Evolutionary conservation across 352 stramenopile species (phyloP).

Genomic region (Nothophytophthora sp.): DNA sequence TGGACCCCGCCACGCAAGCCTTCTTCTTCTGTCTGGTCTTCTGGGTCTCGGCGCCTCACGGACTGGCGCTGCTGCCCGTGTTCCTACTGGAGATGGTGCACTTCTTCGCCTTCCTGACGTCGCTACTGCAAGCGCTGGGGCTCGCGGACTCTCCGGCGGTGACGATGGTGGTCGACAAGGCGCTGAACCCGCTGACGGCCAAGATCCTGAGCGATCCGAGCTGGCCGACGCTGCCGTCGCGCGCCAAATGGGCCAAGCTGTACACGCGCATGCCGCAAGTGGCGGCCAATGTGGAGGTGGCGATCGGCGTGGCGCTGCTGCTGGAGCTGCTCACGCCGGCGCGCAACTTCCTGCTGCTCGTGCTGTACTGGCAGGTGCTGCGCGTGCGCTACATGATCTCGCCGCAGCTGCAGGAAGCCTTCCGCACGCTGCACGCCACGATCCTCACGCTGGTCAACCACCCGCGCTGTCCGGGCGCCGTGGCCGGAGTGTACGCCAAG

Average conservation of each 20-base stretch:
- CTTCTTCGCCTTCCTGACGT: constrained; percentile 59
- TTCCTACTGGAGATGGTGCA: constrained; percentile 84
- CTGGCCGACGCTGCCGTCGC: constrained; percentile 52
- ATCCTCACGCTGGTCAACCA: constrained; percentile 66
- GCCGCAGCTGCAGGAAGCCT: constrained; percentile 81
- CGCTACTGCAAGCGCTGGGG: constrained; percentile 60
- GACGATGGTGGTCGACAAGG: constrained; percentile 42
- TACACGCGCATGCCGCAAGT: constrained; percentile 84
- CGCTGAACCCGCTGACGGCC: constrained; percentile 56
- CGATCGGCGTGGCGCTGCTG: constrained; percentile 76
- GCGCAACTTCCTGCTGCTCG: constrained; percentile 84
- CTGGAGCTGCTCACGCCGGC: constrained; percentile 84
- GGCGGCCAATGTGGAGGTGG: constrained; percentile 79
- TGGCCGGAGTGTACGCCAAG: constrained; percentile 66
- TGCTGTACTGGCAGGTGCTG: constrained; percentile 91
- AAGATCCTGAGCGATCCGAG: constrained; percentile 59
- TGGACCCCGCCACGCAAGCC: constrained; percentile 81
- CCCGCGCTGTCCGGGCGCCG: constrained; percentile 61
- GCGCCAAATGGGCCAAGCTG: constrained; percentile 79
- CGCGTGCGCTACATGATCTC: constrained; percentile 93
- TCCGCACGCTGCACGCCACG: constrained; percentile 65
- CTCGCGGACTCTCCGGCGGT: constrained; percentile 42
- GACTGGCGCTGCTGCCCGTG: constrained; percentile 78
- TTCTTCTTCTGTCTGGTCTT: constrained; percentile 89
- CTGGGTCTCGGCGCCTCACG: constrained; percentile 74